phyloP scores from a whole-genome alignment of 75 land plant species.

The Selaginella moellendorffii region DNA sequence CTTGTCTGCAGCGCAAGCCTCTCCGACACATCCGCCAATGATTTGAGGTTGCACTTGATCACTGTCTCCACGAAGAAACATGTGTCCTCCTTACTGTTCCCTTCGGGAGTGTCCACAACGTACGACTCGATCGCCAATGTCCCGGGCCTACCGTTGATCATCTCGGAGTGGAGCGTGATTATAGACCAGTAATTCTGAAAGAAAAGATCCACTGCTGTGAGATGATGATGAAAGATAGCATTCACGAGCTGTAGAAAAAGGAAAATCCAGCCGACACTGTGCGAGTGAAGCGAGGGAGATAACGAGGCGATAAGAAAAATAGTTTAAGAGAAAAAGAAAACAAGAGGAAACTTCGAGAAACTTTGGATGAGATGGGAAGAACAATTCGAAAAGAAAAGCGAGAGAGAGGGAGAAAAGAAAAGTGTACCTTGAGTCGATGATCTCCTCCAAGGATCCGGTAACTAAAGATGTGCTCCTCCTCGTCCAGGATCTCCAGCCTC shows the following conservation, averaged over 20 bases:
- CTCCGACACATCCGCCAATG: conserved; percentile 5
- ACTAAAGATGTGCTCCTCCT: conserved; percentile 40
- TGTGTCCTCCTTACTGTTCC: neutral
- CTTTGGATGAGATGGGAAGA: too few relatives aligned
- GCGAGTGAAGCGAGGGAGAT: neutral
- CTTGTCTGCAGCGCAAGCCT: neutral
- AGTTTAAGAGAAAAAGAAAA: too few relatives aligned
- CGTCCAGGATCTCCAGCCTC: conserved; percentile 49
- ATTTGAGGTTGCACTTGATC: conserved; percentile 1
- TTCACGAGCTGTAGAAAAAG: neutral
- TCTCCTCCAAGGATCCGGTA: conserved; percentile 46
- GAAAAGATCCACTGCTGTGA: neutral
- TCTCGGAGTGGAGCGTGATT: neutral
- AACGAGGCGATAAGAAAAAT: neutral
- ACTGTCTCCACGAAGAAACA: neutral
- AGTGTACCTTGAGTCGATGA: conserved; percentile 19
- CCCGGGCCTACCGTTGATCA: neutral
- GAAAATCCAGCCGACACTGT: neutral
- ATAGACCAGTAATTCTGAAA: neutral
- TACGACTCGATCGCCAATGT: neutral
- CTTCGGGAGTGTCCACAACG: neutral
- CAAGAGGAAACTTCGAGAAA: too few relatives aligned
- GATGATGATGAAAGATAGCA: too few relatives aligned
- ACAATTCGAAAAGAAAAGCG: too few relatives aligned
- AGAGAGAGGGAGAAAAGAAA: too few relatives aligned